phyloP scores from a whole-genome alignment of 1,284 basidiomycete genomes.

The Leccinum griseonigrum region DNA sequence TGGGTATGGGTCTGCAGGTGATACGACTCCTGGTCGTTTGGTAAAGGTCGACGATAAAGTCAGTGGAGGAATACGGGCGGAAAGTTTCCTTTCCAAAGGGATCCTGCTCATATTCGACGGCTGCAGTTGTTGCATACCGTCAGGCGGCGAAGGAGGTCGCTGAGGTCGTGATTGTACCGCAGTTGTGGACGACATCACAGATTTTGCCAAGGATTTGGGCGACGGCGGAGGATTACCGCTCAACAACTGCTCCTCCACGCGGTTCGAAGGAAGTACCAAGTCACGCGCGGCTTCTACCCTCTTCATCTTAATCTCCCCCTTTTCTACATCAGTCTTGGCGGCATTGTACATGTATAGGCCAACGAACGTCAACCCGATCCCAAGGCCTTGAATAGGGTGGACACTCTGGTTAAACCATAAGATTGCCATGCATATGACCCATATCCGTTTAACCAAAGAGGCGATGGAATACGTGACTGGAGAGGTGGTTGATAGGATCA shows the following conservation, averaged over 20 bases:
- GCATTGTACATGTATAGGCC: slow-evolving; percentile 97
- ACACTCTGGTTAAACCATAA: slow-evolving; percentile 94
- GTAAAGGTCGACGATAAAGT: slow-evolving; percentile 20
- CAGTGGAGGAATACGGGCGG: slow-evolving; percentile 31
- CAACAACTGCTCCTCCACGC: slow-evolving; percentile 50
- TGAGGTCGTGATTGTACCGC: slow-evolving; percentile 25
- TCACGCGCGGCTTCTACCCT: slow-evolving; percentile 81
- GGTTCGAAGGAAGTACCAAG: slow-evolving; percentile 70
- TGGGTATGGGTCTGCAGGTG: slow-evolving; percentile 62
- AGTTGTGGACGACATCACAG: slow-evolving; percentile 23
- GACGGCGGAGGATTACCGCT: slow-evolving; percentile 34
- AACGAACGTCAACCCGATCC: slow-evolving; percentile 86
- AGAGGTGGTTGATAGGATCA: slow-evolving; percentile 92
- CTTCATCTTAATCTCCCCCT: slow-evolving; percentile 84
- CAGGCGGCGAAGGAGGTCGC: slow-evolving; percentile 5
- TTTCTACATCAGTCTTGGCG: slow-evolving; percentile 90
- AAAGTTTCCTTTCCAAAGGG: slow-evolving; percentile 30
- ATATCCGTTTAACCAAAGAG: slow-evolving; percentile 95
- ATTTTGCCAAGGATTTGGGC: slow-evolving; percentile 6
- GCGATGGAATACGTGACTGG: slow-evolving; percentile 99
- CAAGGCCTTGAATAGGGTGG: slow-evolving; percentile 80
- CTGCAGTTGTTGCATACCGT: slow-evolving; percentile 6
- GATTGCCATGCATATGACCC: slow-evolving; percentile 97
- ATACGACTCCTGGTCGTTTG: slow-evolving; percentile 28
- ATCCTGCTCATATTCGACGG: slow-evolving; percentile 15